These are phyloP conservation scores for Cryptosporidium canis DNA, from an alignment of 169 alveolate species.

Conservation along the genomic window DNA sequence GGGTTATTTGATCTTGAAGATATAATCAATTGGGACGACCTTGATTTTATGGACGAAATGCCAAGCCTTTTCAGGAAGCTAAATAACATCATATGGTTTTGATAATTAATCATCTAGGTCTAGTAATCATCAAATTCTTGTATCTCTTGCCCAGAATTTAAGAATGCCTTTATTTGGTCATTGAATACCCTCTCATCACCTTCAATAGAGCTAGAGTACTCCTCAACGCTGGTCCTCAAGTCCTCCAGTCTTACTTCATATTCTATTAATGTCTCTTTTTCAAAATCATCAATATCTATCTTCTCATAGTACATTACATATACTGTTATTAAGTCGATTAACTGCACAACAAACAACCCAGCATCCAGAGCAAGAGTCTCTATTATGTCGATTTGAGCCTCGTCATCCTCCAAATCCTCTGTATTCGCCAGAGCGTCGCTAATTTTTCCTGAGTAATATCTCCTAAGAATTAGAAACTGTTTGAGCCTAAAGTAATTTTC, in stretches of 20 bases:
- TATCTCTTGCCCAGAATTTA: neutral
- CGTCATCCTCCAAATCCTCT: neutral
- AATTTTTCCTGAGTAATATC: slow-evolving; percentile 11
- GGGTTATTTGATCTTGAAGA: slow-evolving; percentile 41
- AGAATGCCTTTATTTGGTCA: neutral
- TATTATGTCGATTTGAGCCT: neutral
- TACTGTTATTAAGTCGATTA: slow-evolving; percentile 25
- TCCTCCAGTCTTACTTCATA: slow-evolving; percentile 3
- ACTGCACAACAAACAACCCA: slow-evolving; percentile 44
- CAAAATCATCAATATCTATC: neutral
- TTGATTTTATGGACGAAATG: slow-evolving; percentile 35
- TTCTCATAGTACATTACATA: slow-evolving; percentile 3
- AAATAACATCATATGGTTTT: slow-evolving; percentile 50
- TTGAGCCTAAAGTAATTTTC: neutral
- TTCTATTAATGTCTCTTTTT: neutral
- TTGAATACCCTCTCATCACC: slow-evolving; percentile 7
- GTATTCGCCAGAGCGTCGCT: neutral
- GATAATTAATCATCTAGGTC: neutral
- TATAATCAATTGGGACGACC: slow-evolving; percentile 57
- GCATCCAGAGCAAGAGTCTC: slow-evolving; percentile 48
- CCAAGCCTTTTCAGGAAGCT: slow-evolving; percentile 27
- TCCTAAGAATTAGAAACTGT: neutral
- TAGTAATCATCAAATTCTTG: neutral
- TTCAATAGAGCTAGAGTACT: slow-evolving; percentile 6
- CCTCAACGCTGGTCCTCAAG: slow-evolving; percentile 19